Percentiles rank a stretch among this genome's conserved stretches.
Evolutionary conservation across 108 stramenopile species (phyloP).

Genomic region (Thalassiosira profunda): DNA sequence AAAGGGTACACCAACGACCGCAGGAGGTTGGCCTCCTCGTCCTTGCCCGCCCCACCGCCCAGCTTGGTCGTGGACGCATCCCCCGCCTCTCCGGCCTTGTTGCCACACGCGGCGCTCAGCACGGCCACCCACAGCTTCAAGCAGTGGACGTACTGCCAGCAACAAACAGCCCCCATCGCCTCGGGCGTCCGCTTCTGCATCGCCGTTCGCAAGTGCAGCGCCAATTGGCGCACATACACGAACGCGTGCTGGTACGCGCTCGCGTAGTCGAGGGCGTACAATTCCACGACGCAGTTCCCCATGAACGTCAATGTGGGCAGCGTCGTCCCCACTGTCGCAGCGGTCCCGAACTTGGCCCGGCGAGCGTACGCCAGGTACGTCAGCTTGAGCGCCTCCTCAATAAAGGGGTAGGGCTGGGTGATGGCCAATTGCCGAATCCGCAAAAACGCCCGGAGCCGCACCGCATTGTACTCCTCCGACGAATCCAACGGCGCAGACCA

Average conservation of each 20-base stretch:
- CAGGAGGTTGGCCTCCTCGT: constrained; percentile 66
- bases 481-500: constrained; percentile 88
- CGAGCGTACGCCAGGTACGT: constrained; percentile 95
- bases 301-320: constrained; percentile 91
- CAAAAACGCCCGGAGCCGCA: constrained; percentile 90
- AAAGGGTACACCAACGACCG: constrained; percentile 89
- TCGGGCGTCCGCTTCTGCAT: constrained; percentile 92
- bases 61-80: constrained; percentile 28
- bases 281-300: constrained; percentile 96
- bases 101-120: constrained; percentile 72
- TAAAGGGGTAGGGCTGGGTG: constrained; percentile 93
- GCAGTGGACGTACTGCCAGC: constrained; percentile 98
- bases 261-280: constrained; percentile 93
- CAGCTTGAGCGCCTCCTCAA: constrained; percentile 93
- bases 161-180: constrained; percentile 78
- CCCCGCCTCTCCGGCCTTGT: constrained; percentile 53
- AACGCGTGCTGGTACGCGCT: constrained; percentile 98
- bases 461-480: constrained; percentile 82
- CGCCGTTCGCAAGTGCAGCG: constrained; percentile 94
- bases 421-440: constrained; percentile 95
- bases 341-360: constrained; percentile 86
- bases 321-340: constrained; percentile 63
- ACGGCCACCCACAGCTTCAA: constrained; percentile 96
- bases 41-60: constrained; percentile 43
- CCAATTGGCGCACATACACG: constrained; percentile 98